Conservation (phyloP, 345 rosid species). For the Lepidium sativum region DNA sequence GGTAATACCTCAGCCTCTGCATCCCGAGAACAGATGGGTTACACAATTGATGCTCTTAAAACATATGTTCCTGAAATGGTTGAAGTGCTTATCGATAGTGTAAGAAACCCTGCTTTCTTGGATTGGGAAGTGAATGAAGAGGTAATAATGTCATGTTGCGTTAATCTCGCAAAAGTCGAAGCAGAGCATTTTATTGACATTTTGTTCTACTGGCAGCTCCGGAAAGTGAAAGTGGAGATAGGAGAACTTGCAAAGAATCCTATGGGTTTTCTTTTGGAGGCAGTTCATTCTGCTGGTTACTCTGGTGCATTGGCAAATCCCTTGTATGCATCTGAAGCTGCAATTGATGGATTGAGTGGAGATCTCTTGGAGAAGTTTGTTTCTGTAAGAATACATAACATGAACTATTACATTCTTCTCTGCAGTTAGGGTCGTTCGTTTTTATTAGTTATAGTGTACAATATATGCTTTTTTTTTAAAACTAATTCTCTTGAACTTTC, state of each 20-base stretch:
- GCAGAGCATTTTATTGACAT: background rate
- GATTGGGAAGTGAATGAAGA: constrained; percentile 90
- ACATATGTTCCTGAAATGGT: constrained; percentile 87
- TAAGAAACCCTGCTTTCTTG: constrained; percentile 83
- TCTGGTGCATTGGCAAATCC: constrained; percentile 87
- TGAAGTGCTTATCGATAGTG: constrained; percentile 78
- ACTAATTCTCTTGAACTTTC: constrained; percentile 18
- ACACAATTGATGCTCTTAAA: constrained; percentile 86
- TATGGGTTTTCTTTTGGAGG: constrained; percentile 69
- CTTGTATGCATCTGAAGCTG: constrained; percentile 73
- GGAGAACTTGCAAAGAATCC: constrained; percentile 62
- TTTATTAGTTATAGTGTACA: background rate
- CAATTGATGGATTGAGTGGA: constrained; percentile 43
- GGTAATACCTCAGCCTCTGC: constrained; percentile 70
- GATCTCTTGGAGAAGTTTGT: constrained; percentile 65
- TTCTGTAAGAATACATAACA: constrained; percentile 39
- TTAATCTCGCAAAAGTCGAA: background rate
- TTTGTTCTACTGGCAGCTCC: constrained; percentile 41
- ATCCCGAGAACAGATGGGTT: constrained; percentile 75
- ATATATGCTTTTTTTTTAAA: background rate
- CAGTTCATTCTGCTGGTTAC: constrained; percentile 79
- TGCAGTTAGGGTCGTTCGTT: background rate
- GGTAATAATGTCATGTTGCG: constrained; percentile 28
- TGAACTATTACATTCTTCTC: background rate
- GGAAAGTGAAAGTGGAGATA: constrained; percentile 59